These are phyloP conservation scores for Tolypocladium inflatum DNA, from an alignment of 2,329 filamentous ascomycete species.

Conservation along the genomic window DNA sequence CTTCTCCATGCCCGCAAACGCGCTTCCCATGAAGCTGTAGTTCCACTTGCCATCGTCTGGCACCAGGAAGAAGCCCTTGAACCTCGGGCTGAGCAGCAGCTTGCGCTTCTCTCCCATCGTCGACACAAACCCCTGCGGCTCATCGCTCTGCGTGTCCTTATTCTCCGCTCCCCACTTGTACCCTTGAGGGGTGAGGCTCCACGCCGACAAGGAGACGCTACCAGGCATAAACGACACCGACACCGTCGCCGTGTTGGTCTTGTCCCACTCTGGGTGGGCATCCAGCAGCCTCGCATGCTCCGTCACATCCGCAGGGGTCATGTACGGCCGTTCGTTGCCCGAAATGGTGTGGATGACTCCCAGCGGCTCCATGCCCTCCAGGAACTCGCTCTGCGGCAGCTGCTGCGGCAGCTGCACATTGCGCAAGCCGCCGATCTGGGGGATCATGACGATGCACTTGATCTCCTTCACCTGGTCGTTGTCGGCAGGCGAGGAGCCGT, in stretches of 20 bases:
- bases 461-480: conserved; percentile 97
- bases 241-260: conserved; percentile 85
- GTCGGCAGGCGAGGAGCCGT: conserved; percentile 84
- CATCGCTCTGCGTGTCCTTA: conserved; percentile 84
- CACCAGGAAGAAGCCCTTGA: conserved; percentile 91
- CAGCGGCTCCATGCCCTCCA: conserved; percentile 77
- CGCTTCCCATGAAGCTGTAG: conserved; percentile 94
- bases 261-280: conserved; percentile 55
- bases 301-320: conserved; percentile 91
- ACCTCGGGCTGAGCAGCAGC: conserved; percentile 83
- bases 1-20: conserved; percentile 83
- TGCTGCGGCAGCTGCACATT: conserved; percentile 86
- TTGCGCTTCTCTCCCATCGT: conserved; percentile 94
- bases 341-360: conserved; percentile 94
- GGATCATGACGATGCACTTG: conserved; percentile 92
- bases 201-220: conserved; percentile 88
- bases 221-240: conserved; percentile 95
- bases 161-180: conserved; percentile 98
- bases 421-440: conserved; percentile 87
- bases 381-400: conserved; percentile 84
- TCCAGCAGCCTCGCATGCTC: conserved; percentile 88
- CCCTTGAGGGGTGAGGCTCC: conserved; percentile 82
- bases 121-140: conserved; percentile 87
- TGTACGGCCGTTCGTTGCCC: conserved; percentile 91
- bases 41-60: conserved; percentile 90